Percentiles rank a stretch among this genome's conserved stretches.
Evolutionary conservation across 2,329 filamentous ascomycete species (phyloP).

Genomic region (Ilyonectria robusta): DNA sequence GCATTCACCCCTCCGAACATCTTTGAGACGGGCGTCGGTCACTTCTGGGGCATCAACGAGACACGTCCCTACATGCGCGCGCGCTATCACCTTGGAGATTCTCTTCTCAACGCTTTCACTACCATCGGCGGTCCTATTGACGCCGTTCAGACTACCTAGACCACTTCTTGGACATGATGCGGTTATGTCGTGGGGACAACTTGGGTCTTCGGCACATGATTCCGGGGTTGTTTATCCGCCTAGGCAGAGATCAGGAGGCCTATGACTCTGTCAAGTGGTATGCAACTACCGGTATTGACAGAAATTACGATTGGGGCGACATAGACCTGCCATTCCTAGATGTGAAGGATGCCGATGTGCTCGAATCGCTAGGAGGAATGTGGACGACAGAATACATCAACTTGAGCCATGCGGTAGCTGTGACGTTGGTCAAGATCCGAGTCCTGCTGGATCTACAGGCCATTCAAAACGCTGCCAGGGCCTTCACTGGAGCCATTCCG

Average conservation of each 20-base stretch:
- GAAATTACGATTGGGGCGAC: slow-evolving; percentile 40
- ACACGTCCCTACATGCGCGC: slow-evolving; percentile 62
- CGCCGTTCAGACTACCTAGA: slow-evolving; percentile 54
- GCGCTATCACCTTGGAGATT: slow-evolving; percentile 49
- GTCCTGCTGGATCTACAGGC: slow-evolving; percentile 42
- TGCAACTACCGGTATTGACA: slow-evolving; percentile 29
- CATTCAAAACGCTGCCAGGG: slow-evolving; percentile 29
- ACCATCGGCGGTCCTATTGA: slow-evolving; percentile 46
- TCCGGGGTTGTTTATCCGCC: slow-evolving; percentile 60
- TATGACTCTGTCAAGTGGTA: slow-evolving; percentile 61
- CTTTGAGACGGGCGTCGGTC: slow-evolving; percentile 57
- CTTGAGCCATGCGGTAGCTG: slow-evolving; percentile 31
- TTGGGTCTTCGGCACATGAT: slow-evolving; percentile 58
- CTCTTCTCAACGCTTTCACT: slow-evolving; percentile 48
- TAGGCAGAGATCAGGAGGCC: slow-evolving; percentile 65
- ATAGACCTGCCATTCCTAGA: slow-evolving; percentile 48
- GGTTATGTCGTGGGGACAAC: slow-evolving; percentile 60
- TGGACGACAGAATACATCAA: slow-evolving; percentile 24
- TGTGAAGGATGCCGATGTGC: slow-evolving; percentile 55
- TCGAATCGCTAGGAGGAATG: slow-evolving; percentile 51
- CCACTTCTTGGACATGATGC: slow-evolving; percentile 60
- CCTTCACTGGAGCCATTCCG: slow-evolving; percentile 29
- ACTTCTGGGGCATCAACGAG: slow-evolving; percentile 58
- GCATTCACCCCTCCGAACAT: slow-evolving; percentile 46
- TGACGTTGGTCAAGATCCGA: slow-evolving; percentile 44